Evolutionary conservation across 1,284 basidiomycete genomes (phyloP), one percentile per base, ranked within the genome.

Genomic region (Ganoderma sinense): DNA sequence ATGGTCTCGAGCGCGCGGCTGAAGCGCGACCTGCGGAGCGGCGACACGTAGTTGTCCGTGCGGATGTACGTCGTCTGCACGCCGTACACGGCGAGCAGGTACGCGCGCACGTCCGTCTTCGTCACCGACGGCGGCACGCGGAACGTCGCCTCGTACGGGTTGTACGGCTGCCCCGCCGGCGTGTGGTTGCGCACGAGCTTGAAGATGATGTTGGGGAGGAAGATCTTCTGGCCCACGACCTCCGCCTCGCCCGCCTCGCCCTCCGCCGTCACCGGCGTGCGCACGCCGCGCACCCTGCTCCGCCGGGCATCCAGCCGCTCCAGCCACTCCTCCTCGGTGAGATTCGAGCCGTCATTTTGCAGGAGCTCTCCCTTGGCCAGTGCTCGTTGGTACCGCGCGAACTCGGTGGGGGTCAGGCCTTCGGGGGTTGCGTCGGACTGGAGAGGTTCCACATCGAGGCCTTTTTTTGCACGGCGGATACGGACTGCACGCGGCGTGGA

Each of bases 61-160:
- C 96, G 94, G 73, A 97, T 95, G 82, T 97, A 98, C 10, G 97
- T 98, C 67, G 93, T 92, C 76, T 91, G 85, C 53, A 98, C 91
- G 72, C 94, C 94, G 78, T 98, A 98, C 56, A 94, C 89, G 36
- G 95, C 86, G 45, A 84, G 83, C 39, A 98, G 89, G 81, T 98
- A 97, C 2, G 93, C 93, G 60, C 96, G 91, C 41, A 98, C 84
- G 81, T 97, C 95, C 72, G 93, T 95, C 84, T 98, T 98, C 68
- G 96, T 97, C 82, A 97, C 87, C 65, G 89, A 91, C 69, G 91
- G 91, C 1, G 93, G 90, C 55, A 98, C 88, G 68, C 95, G 93
- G 86, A 98, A 98, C 1, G 97, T 98, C 8, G 97, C 97, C 80
- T 96, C 93, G 84, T 92, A 97, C 1, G 96, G 94, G 75, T 98